phyloP scores from a whole-genome alignment of 1,284 basidiomycete genomes.

The Ustilago cynodontis region DNA sequence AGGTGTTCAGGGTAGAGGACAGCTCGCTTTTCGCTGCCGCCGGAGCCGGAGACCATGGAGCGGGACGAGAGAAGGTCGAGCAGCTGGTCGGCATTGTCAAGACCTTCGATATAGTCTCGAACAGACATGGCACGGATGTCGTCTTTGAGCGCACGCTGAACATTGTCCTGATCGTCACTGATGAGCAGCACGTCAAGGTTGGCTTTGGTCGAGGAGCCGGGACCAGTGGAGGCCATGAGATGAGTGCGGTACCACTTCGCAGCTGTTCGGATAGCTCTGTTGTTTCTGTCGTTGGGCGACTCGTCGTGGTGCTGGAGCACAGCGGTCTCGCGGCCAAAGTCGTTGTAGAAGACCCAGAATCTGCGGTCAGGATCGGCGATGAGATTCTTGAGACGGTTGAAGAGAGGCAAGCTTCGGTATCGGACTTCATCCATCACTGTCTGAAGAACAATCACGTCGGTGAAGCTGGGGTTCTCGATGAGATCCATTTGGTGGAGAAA shows the following conservation, averaged over 20 bases:
- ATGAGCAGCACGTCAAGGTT: slow-evolving; percentile 64
- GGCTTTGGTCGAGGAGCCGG: slow-evolving; percentile 40
- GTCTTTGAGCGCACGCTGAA: slow-evolving; percentile 73
- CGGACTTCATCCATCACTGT: slow-evolving; percentile 96
- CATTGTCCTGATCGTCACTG: slow-evolving; percentile 87
- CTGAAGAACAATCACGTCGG: slow-evolving; percentile 81
- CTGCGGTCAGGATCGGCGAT: slow-evolving; percentile 66
- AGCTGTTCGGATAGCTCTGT: slow-evolving; percentile 64
- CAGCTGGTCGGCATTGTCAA: slow-evolving; percentile 60
- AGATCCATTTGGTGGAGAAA: slow-evolving; percentile 80
- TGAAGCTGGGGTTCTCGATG: slow-evolving; percentile 62
- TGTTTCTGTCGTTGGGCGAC: slow-evolving; percentile 67
- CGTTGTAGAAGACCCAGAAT: slow-evolving; percentile 66
- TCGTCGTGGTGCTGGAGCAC: slow-evolving; percentile 57
- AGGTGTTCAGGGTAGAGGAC: slow-evolving; percentile 78
- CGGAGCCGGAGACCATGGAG: slow-evolving; percentile 31
- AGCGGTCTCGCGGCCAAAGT: slow-evolving; percentile 58
- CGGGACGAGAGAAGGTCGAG: slow-evolving; percentile 65
- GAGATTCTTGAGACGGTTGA: slow-evolving; percentile 74
- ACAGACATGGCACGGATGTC: slow-evolving; percentile 62
- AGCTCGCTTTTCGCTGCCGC: slow-evolving; percentile 47
- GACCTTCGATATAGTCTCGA: slow-evolving; percentile 66
- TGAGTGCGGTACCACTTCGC: slow-evolving; percentile 65
- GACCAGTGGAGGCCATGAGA: slow-evolving; percentile 45
- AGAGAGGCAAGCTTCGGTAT: slow-evolving; percentile 91